Evolutionary conservation across 495 filamentous ascomycete species (phyloP).

Genomic region (Neurospora sublineolata): DNA sequence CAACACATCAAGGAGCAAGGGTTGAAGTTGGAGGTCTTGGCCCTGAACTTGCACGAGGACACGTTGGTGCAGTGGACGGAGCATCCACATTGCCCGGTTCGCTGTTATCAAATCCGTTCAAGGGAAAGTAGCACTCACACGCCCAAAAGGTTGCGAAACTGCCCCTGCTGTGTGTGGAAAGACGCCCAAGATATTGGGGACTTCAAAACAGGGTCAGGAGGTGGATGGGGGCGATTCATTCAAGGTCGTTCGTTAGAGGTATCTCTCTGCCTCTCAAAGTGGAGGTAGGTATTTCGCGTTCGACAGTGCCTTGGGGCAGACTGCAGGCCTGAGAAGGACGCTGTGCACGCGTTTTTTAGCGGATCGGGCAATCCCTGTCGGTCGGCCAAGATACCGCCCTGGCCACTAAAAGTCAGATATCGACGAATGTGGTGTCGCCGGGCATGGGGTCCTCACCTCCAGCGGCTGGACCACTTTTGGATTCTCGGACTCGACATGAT

Average conservation of each 20-base stretch:
- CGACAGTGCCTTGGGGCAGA: neutral
- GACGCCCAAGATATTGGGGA: neutral
- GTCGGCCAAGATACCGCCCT: conserved; percentile 24
- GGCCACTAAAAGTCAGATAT: conserved; percentile 29
- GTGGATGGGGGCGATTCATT: neutral
- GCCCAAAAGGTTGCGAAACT: neutral
- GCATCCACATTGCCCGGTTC: neutral
- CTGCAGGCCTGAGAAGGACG: neutral
- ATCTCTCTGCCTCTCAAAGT: neutral
- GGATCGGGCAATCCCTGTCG: conserved; percentile 19
- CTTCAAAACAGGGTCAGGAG: neutral
- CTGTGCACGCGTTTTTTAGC: neutral
- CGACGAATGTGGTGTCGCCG: conserved; percentile 18
- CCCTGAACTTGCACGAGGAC: neutral
- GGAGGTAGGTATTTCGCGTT: neutral
- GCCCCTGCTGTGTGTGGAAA: neutral
- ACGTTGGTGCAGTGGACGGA: neutral
- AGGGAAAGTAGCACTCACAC: neutral
- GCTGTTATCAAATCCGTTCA: neutral
- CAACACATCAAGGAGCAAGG: neutral
- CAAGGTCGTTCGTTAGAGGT: neutral
- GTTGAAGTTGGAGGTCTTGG: neutral
- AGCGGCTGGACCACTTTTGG: conserved; percentile 2
- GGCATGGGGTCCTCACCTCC: conserved; percentile 20
- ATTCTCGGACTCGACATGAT: conserved; percentile 15